Evolutionary conservation across 495 filamentous ascomycete genomes (phyloP), one percentile per base, ranked within the genome.

Genomic region (Ramalina intermedia): DNA sequence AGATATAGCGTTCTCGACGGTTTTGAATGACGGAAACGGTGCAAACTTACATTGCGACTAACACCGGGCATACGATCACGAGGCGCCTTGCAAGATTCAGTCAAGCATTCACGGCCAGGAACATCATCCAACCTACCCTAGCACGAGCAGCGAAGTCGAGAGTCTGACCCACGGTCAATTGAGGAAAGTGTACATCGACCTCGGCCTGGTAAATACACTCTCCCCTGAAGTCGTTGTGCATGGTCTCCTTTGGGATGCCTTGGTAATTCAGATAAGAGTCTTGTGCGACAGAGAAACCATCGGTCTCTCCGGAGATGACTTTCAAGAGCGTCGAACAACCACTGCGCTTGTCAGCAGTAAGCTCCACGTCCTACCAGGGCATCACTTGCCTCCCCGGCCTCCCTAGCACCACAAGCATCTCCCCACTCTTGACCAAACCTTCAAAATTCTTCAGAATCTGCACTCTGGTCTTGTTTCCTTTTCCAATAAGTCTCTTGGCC

Each of bases 271-370:
- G 78, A 42, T 82, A 72, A 0, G 79, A 72, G 20, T 73, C 62
- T 26, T 77, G 62, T 41, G 79, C 80, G n/a, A 86, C 63, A 53
- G 69, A 79, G 37, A 87, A 76, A 33, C 87, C 88, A 56, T 72
- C 75, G 6, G 84, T 73, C 57, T 87, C 82, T 54, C 93, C 91
- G 13, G 82, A 75, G 52, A 96, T 83, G 20, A 80, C 75, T 61
- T 91, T 93, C 21, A 95, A 67, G 55, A 94, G 90, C 0, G 87
- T 87, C 0, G 88, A 88, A 60, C 88, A 95, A 35, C 88, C 88
- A 8, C 79, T 81, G 0, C 85, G 39, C 81, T 78, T 18, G 85
- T 85, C 20, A 90, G 65, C 0, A 88, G 84, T 3, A 87, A 66
- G 88, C 85, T 18, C 85, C 84, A 53, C 71, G 76, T 43, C 70